Evolutionary conservation across 352 stramenopile genomes (phyloP), one percentile per base, ranked within the genome.

Genomic region (Globisporangium parvum): DNA sequence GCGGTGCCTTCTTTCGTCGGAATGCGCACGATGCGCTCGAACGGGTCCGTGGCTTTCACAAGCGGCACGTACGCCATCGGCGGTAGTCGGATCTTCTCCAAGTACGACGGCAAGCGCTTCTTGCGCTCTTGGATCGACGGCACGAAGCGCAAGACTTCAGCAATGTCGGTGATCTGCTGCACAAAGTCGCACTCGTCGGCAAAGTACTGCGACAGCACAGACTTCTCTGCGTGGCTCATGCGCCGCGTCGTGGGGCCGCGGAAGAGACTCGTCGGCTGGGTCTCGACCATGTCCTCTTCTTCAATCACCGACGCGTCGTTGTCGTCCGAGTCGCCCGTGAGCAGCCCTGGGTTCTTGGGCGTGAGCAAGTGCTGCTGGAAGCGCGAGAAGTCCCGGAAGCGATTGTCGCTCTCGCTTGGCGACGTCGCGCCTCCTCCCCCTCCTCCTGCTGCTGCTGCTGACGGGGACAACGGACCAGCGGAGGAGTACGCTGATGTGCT

Each of bases 121-220:
- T 93, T 95, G 11, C 87, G 75, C 33, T 95, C 81, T 26, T 80
- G 65, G 53, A 91, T 73, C 35, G 77, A 83, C 14, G 82, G 75
- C n/a, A 96, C 79, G 39, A 94, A 93, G 4, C 87, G 82, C 45
- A 96, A 59, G 2, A 71, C 68, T 51, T 96, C 86, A 0, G 86
- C 80, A 57, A 95, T 91, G 49, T 91, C 81, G 2, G 85, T 96
- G 48, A 96, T 89, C 53, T 93, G 85, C 66, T 95, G 72, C 9
- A 96, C 86, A 53, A 96, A 96, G 51, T 91, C 77, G 50, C 85
- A 92, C 59, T 96, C 84, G 47, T 92, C 84, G 12, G 75, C 79
- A 57, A 94, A 95, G 57, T 93, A 81, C 53, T 91, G 87, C 2
- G 82, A 83, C 26, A 95, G 59, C 11, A 93, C 68, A 2, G 75